These are phyloP conservation scores for Termitomyces sp. DNA, from an alignment of 768 basidiomycete genomes.

Conservation along the genomic window DNA sequence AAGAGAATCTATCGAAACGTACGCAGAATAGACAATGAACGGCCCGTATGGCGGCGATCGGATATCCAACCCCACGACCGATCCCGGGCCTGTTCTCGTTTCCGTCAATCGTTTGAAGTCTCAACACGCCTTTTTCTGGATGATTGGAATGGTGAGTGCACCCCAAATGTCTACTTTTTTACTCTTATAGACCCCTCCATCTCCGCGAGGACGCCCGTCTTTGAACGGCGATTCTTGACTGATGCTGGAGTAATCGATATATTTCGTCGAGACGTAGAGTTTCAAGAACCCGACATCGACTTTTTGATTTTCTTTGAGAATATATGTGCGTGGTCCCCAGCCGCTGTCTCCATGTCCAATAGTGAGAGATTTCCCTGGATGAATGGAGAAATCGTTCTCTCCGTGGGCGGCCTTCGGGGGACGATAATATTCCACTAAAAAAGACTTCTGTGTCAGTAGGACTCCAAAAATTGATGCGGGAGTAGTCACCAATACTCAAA, in stretches of 20 bases:
- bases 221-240: conserved; percentile 30
- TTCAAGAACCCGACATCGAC: conserved; percentile 41
- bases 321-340: conserved; percentile 27
- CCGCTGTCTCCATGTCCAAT: conserved; percentile 40
- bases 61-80: too few relatives aligned
- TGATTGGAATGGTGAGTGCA: too few relatives aligned
- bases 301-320: conserved; percentile 24
- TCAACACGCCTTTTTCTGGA: too few relatives aligned
- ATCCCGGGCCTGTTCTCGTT: too few relatives aligned
- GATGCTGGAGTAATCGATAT: conserved; percentile 31
- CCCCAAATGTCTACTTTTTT: too few relatives aligned
- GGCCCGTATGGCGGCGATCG: too few relatives aligned
- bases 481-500: background rate
- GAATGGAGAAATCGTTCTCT: background rate
- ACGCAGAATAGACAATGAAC: too few relatives aligned
- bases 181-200: background rate
- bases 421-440: background rate
- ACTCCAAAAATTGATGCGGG: background rate
- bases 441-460: too few relatives aligned
- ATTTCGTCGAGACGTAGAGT: conserved; percentile 35
- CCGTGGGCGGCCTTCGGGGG: too few relatives aligned
- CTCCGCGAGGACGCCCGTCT: background rate
- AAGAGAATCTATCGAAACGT: too few relatives aligned
- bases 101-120: too few relatives aligned
- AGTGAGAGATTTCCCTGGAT: conserved; percentile 12